Evolutionary conservation across 257 asterid genomes (phyloP).

Genomic region (Solanum chmielewskii): DNA sequence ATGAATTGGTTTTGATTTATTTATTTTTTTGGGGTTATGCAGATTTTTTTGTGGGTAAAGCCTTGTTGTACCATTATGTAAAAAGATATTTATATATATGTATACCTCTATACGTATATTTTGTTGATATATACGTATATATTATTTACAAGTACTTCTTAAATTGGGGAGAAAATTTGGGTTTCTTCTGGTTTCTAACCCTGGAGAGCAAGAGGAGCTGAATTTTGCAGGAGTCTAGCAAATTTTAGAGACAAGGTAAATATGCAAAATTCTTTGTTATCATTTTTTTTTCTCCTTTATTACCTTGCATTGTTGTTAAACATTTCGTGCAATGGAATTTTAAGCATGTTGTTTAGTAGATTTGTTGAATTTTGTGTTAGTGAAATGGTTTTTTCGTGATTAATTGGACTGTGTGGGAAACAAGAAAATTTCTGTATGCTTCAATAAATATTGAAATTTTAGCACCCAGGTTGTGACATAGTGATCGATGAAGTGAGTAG

Average conservation of each 20-base stretch:
- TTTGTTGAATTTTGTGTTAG: not conserved
- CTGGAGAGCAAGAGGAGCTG: not conserved
- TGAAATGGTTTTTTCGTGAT: not conserved
- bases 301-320: not conserved
- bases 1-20: slow-evolving; percentile 1
- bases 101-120: not conserved
- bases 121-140: not conserved
- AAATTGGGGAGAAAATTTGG: not conserved
- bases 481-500: not conserved
- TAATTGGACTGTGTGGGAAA: not conserved
- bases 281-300: not conserved
- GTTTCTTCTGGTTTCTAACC: not conserved
- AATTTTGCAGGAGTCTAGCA: not conserved
- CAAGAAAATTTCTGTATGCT: not conserved
- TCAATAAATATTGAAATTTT: not conserved
- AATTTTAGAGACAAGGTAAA: not conserved
- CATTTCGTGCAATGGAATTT: not conserved
- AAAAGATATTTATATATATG: not conserved
- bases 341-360: not conserved
- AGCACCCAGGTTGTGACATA: not conserved
- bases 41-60: not conserved
- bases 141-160: not conserved
- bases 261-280: not conserved
- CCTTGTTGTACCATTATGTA: not conserved
- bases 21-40: not conserved